phyloP scores from a whole-genome alignment of 2,329 filamentous ascomycete genomes.

The Fusarium neocosmosporiellum region DNA sequence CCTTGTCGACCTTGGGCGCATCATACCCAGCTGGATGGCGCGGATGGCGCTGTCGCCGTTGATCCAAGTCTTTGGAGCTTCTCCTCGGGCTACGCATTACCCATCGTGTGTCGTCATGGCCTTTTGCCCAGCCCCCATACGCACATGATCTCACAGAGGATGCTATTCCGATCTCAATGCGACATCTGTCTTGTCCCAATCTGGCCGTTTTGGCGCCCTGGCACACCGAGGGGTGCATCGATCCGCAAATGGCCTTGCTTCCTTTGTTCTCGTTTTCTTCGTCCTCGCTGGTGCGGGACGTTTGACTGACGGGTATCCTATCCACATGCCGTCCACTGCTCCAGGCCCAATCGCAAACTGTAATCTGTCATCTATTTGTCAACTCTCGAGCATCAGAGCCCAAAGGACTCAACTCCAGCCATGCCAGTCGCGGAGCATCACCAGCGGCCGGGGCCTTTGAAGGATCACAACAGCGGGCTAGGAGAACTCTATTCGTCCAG shows the following conservation, averaged over 20 bases:
- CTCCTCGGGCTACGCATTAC: slow-evolving; percentile 4
- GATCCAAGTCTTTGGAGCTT: slow-evolving; percentile 20
- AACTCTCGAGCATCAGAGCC: not conserved
- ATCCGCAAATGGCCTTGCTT: slow-evolving; percentile 8
- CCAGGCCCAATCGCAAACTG: not conserved
- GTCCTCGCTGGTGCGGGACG: slow-evolving; percentile 23
- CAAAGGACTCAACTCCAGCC: slow-evolving; percentile 5
- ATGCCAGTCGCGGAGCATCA: not conserved
- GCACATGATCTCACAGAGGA: slow-evolving; percentile 8
- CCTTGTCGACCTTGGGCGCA: slow-evolving; percentile 12
- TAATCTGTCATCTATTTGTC: not conserved
- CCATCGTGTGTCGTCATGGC: slow-evolving; percentile 11
- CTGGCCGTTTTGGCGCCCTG: slow-evolving; percentile 1
- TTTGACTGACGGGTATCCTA: slow-evolving; percentile 22
- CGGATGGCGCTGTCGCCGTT: slow-evolving; percentile 20
- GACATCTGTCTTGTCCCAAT: slow-evolving; percentile 2
- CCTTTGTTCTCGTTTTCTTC: slow-evolving; percentile 23
- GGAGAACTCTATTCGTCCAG: slow-evolving; percentile 17
- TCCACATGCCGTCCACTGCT: slow-evolving; percentile 31
- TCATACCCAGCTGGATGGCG: not conserved
- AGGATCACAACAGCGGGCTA: not conserved
- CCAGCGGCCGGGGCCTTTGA: not conserved
- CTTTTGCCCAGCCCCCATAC: not conserved
- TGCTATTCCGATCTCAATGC: slow-evolving; percentile 23
- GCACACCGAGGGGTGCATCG: slow-evolving; percentile 10